Conservation (phyloP, 1,284 basidiomycete genomes). For the Ganoderma multipileum region DNA sequence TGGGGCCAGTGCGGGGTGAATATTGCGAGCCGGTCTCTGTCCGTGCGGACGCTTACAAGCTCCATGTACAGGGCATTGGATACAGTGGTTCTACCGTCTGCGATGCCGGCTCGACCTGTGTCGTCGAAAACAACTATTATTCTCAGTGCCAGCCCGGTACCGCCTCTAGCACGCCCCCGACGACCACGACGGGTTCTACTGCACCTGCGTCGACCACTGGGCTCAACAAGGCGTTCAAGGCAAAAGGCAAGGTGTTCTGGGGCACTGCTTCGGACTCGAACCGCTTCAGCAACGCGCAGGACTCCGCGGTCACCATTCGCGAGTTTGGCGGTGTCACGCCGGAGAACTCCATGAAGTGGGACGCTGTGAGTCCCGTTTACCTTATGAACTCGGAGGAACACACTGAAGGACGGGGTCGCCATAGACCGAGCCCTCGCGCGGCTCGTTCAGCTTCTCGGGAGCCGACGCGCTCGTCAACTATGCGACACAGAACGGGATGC, state of each 20-base stretch:
- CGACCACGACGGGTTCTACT: constrained; percentile 9
- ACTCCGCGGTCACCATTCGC: constrained; percentile 39
- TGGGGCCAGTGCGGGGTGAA: constrained; percentile 34
- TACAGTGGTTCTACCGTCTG: constrained; percentile 34
- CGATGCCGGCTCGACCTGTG: constrained; percentile 32
- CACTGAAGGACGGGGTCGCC: background rate
- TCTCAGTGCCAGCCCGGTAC: constrained; percentile 36
- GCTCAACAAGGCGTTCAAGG: constrained; percentile 35
- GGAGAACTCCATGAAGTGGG: constrained; percentile 50
- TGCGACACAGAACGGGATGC: constrained; percentile 51
- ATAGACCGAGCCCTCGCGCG: constrained; percentile 34
- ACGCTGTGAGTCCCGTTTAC: constrained; percentile 31
- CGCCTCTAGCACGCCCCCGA: constrained; percentile 19
- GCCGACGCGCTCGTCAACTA: constrained; percentile 54
- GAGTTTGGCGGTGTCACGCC: constrained; percentile 46
- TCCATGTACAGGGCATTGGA: constrained; percentile 28
- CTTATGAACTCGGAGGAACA: background rate
- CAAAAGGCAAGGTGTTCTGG: constrained; percentile 39
- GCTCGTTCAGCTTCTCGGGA: constrained; percentile 47
- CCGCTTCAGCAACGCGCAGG: constrained; percentile 38
- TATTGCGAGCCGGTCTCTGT: background rate
- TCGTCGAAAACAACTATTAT: constrained; percentile 34
- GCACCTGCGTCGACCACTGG: constrained; percentile 27
- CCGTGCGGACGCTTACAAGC: background rate
- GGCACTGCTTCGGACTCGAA: constrained; percentile 37